Evolutionary conservation across 257 asterid species (phyloP), one percentile per base, ranked within the genome.

Genomic region (Solanum bukasovii): DNA sequence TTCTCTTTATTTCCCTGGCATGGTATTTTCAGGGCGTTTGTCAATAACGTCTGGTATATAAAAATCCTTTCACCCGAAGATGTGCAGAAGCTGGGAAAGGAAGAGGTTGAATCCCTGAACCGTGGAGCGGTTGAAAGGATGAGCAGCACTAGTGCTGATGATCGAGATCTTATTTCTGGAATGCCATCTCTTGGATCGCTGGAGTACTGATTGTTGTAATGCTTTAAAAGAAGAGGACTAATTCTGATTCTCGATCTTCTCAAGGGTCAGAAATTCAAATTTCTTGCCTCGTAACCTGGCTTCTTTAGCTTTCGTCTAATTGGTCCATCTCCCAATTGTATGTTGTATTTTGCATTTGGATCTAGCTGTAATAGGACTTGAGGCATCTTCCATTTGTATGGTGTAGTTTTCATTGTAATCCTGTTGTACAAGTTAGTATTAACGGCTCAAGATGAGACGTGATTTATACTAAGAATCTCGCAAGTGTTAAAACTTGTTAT

Each of bases 41-140:
- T 96, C 90, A 94, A 95, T 84, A 94, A 95, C 85, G 99, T 96
- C 86, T 96, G 98, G 98, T 95, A 95, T 83, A 96, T 96, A 93
- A 96, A 96, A 95, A 96, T 96, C 91, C 98, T 96, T 63, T 96
- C 98, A 13, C 98, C 99, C 0, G 96, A 95, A 88, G 99, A 95
- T 72, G 96, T 95, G 89, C 89, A 92, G 91, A 94, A 93, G 89
- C 95, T 96, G 89, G 98, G 98, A 73, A 95, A 92, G 88, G 93
- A 93, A 88, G 98, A 94, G 75, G 94, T 88, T 56, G 97, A 93
- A 83, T 88, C 96, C 83, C 90, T 91, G 90, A 91, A 90, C 35
- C 90, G 90, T 77, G 87, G 63, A 61, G 89, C 93, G 14, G 92
- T 89, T 9, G 94, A 91, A 88, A 92, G 93, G 91, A 89, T 90